Evolutionary conservation across 306 rosid genomes (phyloP).

Genomic region (Carpinus fangiana): DNA sequence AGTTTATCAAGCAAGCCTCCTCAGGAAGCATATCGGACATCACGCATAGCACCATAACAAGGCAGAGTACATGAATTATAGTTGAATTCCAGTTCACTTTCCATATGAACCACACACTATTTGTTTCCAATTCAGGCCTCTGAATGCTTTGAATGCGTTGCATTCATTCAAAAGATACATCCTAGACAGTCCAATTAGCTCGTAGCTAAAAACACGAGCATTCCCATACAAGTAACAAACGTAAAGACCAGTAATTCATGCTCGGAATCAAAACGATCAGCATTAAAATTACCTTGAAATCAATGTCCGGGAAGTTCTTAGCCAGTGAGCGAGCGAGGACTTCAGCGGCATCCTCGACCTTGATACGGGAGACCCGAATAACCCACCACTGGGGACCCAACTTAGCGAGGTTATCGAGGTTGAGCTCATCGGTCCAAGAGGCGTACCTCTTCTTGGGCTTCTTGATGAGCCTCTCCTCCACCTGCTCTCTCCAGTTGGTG

Average conservation of each 20-base stretch:
- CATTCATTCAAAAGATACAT: background rate
- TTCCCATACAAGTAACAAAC: background rate
- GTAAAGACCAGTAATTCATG: background rate
- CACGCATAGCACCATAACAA: background rate
- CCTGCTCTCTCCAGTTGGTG: conserved; percentile 69
- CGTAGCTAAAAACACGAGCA: background rate
- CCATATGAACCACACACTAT: background rate
- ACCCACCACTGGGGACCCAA: conserved; percentile 90
- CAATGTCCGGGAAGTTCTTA: conserved; percentile 51
- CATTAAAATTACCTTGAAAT: conserved; percentile 50
- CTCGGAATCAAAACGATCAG: background rate
- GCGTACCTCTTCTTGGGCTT: conserved; percentile 69
- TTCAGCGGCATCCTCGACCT: conserved; percentile 56
- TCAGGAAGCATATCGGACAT: background rate
- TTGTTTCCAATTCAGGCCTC: background rate
- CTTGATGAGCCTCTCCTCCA: conserved; percentile 66
- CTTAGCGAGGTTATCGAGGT: conserved; percentile 64
- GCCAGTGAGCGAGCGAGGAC: conserved; percentile 67
- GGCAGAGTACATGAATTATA: background rate
- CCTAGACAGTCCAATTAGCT: background rate
- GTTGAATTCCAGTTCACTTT: background rate
- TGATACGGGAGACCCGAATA: conserved; percentile 56
- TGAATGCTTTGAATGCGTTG: background rate
- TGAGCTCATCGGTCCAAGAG: conserved; percentile 73
- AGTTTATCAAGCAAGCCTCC: background rate